Conservation (phyloP, 805 yeast species). For the Monosporozyma servazzii region DNA sequence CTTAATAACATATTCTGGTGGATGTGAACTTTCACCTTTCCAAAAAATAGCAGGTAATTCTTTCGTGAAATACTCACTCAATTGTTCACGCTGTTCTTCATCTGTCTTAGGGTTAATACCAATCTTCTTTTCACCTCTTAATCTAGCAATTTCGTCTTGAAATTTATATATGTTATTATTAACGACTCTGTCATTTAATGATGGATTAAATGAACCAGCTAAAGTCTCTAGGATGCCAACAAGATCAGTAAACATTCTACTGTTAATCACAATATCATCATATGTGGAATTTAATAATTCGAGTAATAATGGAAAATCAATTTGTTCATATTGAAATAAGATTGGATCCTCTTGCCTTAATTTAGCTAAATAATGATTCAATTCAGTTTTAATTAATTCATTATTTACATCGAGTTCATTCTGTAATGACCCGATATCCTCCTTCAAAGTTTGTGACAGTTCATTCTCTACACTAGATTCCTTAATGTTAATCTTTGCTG, state of each 20-base stretch:
- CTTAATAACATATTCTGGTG: constrained; percentile 20
- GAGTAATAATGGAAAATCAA: constrained; percentile 7
- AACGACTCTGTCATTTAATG: constrained; percentile 81
- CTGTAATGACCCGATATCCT: constrained; percentile 7
- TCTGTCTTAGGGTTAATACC: constrained; percentile 18
- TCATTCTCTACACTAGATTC: constrained; percentile 6
- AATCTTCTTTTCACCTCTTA: constrained; percentile 11
- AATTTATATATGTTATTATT: constrained; percentile 55
- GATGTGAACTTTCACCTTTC: constrained; percentile 14
- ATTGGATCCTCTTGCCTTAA: constrained; percentile 17
- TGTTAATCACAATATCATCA: constrained; percentile 14
- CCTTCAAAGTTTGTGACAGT: constrained; percentile 4
- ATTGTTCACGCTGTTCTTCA: constrained; percentile 17
- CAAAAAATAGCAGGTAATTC: constrained; percentile 23
- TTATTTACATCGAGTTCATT: constrained; percentile 12
- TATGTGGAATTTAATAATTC: constrained; percentile 9
- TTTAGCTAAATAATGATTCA: constrained; percentile 12
- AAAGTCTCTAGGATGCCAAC: constrained; percentile 38
- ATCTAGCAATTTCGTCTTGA: constrained; percentile 31
- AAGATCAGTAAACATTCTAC: constrained; percentile 18
- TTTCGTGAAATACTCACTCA: constrained; percentile 16
- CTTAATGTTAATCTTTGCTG: constrained; percentile 5
- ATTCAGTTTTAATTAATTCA: constrained; percentile 15
- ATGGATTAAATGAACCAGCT: constrained; percentile 59
- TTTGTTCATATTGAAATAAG: constrained; percentile 16